A percentile compares a stretch with the other conserved stretches of the same genome.
Evolutionary conservation across 768 basidiomycete species (phyloP).

Genomic region (Coprinellus aureogranulatus): DNA sequence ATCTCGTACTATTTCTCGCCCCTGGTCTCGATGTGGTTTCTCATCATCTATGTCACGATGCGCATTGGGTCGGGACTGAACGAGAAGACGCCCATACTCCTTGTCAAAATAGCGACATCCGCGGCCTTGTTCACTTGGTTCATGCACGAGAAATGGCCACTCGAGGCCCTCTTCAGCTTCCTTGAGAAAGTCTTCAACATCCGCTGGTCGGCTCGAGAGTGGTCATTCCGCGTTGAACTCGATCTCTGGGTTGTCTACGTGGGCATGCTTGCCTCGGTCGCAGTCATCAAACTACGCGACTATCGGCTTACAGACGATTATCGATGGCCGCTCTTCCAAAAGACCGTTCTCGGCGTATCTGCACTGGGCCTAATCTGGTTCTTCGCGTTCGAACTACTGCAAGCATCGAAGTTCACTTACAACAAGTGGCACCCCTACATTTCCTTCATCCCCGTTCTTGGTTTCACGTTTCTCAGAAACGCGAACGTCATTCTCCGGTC

Average conservation of each 20-base stretch:
- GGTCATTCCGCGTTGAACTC: conserved; percentile 84
- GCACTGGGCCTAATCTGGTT: conserved; percentile 66
- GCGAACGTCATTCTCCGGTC: conserved; percentile 70
- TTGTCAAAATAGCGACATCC: conserved; percentile 69
- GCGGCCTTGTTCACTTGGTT: conserved; percentile 62
- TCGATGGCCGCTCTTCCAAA: conserved; percentile 58
- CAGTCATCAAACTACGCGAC: conserved; percentile 73
- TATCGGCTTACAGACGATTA: conserved; percentile 65
- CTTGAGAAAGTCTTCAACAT: conserved; percentile 69
- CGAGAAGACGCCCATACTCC: conserved; percentile 60
- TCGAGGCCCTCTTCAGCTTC: conserved; percentile 63
- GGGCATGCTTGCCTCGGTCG: conserved; percentile 78
- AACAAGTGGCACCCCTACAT: conserved; percentile 83
- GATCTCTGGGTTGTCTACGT: conserved; percentile 88
- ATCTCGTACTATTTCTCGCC: conserved; percentile 90
- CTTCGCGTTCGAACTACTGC: conserved; percentile 74
- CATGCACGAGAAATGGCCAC: conserved; percentile 59
- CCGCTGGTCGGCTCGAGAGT: conserved; percentile 82
- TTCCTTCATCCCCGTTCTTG: conserved; percentile 76
- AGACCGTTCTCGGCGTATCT: conserved; percentile 49
- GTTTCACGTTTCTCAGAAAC: conserved; percentile 76
- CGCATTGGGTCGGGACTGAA: conserved; percentile 69
- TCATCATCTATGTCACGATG: conserved; percentile 83
- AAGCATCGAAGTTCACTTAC: conserved; percentile 81
- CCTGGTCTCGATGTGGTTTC: conserved; percentile 86